phyloP scores from a whole-genome alignment of 2,329 filamentous ascomycete species.

The Xylariaceae sp. region DNA sequence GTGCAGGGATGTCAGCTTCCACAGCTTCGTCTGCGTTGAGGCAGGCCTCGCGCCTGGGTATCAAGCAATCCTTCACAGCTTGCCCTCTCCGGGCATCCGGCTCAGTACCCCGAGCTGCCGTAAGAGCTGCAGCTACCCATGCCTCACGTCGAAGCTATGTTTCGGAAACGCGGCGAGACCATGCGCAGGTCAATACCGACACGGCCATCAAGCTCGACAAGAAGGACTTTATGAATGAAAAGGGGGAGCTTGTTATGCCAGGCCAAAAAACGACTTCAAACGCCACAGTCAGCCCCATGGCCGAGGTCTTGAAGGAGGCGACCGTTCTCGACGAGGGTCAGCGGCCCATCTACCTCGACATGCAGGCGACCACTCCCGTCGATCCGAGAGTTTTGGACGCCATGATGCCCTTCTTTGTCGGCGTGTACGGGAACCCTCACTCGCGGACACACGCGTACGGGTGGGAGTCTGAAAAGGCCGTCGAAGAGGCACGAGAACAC shows the following conservation, averaged over 20 bases:
- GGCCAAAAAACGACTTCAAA: conserved; percentile 51
- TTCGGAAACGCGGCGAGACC: conserved; percentile 70
- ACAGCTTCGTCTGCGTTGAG: conserved; percentile 63
- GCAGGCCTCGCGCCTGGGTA: conserved; percentile 60
- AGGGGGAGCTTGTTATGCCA: conserved; percentile 41
- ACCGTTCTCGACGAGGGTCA: conserved; percentile 89
- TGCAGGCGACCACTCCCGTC: conserved; percentile 93
- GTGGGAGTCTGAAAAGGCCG: conserved; percentile 94
- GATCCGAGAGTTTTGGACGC: conserved; percentile 92
- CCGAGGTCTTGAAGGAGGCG: conserved; percentile 82
- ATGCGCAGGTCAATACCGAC: conserved; percentile 74
- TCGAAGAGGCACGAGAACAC: conserved; percentile 78
- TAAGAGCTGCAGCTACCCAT: conserved; percentile 19
- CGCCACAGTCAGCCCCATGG: conserved; percentile 73
- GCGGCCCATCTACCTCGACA: conserved; percentile 93
- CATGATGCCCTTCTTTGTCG: conserved; percentile 92
- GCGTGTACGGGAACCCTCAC: conserved; percentile 93
- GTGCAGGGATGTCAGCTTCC: too few species aligned
- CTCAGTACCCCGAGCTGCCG: conserved; percentile 26
- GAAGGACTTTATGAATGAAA: conserved; percentile 62
- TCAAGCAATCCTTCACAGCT: conserved; percentile 32
- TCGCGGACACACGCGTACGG: conserved; percentile 96
- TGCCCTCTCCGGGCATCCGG: conserved; percentile 26
- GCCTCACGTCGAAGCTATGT: conserved; percentile 60
- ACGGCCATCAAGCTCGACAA: conserved; percentile 81